A percentile compares a stretch with the other conserved stretches of the same genome.
Evolutionary conservation across 768 basidiomycete species (phyloP).

Genomic region (Calocybe gangraenosa): DNA sequence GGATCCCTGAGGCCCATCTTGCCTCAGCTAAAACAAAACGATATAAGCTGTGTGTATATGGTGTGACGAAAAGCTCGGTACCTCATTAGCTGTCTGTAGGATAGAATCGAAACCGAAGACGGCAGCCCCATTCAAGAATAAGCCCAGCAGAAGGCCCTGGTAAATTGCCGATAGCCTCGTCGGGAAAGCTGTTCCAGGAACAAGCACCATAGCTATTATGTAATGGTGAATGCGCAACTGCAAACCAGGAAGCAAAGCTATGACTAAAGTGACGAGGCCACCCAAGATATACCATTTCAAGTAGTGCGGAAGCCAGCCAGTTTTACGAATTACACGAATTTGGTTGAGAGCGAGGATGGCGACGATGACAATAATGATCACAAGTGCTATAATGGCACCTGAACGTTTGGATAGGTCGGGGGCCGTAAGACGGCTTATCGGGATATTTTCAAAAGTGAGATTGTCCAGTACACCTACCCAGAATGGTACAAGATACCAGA

Average conservation of each 20-base stretch:
- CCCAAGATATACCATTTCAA: constrained; percentile 68
- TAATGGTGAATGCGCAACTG: constrained; percentile 80
- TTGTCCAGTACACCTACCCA: constrained; percentile 80
- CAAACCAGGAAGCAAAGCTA: constrained; percentile 67
- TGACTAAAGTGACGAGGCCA: constrained; percentile 59
- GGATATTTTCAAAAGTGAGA: constrained; percentile 65
- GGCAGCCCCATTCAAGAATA: constrained; percentile 77
- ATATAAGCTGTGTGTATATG: no score
- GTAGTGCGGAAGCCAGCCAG: constrained; percentile 79
- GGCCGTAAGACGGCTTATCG: constrained; percentile 70
- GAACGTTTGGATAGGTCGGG: constrained; percentile 61
- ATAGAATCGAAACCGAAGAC: constrained; percentile 81
- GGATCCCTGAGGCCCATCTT: constrained; percentile 69
- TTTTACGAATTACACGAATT: constrained; percentile 76
- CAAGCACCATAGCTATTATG: constrained; percentile 66
- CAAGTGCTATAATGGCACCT: constrained; percentile 64
- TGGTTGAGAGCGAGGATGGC: constrained; percentile 66
- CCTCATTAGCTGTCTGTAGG: constrained; percentile 68
- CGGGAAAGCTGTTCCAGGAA: constrained; percentile 78
- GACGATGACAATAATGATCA: constrained; percentile 64
- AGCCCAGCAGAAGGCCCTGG: constrained; percentile 77
- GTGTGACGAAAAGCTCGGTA: no score
- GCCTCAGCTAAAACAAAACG: constrained; percentile 47
- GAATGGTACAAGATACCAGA: constrained; percentile 73
- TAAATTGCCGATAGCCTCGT: constrained; percentile 76